Conservation (phyloP, 75 land plant species). For the Picea sitchensis region DNA sequence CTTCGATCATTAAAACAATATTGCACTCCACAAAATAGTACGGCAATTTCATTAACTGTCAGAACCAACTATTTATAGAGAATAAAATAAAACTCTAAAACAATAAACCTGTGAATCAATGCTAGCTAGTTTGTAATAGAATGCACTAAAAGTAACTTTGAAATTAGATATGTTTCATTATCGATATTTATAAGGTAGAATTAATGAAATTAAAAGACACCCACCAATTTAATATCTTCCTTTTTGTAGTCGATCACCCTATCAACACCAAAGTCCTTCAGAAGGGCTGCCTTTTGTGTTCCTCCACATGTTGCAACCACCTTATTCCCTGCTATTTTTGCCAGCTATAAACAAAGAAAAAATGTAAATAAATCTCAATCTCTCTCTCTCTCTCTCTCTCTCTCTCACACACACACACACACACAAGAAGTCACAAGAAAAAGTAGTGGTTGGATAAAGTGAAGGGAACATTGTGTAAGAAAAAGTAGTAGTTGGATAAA, state of each 20-base stretch:
- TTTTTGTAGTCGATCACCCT: slow-evolving; percentile 87
- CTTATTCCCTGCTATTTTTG: slow-evolving; percentile 94
- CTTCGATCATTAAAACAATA: no score
- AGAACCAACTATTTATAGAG: not conserved
- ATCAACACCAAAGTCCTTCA: slow-evolving; percentile 84
- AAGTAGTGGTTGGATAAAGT: no score
- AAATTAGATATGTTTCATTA: not conserved
- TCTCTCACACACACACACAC: not conserved
- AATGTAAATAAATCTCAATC: not conserved
- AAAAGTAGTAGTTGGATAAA: no score
- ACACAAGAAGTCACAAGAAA: slow-evolving; percentile 5
- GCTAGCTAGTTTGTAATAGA: not conserved
- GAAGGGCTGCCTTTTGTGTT: slow-evolving; percentile 66
- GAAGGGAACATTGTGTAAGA: no score
- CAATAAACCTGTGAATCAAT: not conserved
- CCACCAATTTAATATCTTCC: slow-evolving; percentile 83
- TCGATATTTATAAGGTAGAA: not conserved
- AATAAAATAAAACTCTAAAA: not conserved
- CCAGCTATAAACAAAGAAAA: slow-evolving; percentile 53
- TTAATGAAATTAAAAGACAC: slow-evolving; percentile 2
- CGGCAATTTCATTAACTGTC: not conserved
- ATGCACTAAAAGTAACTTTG: not conserved
- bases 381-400: not conserved
- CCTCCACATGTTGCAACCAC: slow-evolving; percentile 99
- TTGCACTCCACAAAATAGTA: not conserved